Percentiles rank a stretch among this genome's conserved stretches.
Evolutionary conservation across 768 basidiomycete genomes (phyloP).

Genomic region (Rhizopogon sp.): DNA sequence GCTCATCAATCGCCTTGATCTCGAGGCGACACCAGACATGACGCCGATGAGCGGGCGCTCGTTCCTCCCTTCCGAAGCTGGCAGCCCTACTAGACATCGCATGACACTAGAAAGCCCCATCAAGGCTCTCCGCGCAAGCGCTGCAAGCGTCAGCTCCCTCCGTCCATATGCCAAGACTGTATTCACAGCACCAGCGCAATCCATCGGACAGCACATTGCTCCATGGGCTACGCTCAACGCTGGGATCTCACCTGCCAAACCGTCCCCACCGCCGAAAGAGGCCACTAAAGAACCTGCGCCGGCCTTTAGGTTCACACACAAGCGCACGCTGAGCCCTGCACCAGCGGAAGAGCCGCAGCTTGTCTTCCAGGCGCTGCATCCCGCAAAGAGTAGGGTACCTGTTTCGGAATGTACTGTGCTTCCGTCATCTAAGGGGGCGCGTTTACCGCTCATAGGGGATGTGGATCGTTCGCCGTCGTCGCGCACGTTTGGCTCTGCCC

Average conservation of each 20-base stretch:
- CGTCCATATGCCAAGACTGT: conserved; percentile 41
- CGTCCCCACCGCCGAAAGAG: conserved; percentile 15
- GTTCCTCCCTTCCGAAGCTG: conserved; percentile 18
- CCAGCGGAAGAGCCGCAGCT: conserved; percentile 54
- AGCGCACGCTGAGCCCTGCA: conserved; percentile 51
- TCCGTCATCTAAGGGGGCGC: conserved; percentile 13
- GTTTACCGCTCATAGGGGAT: conserved; percentile 9
- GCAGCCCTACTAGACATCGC: conserved; percentile 27
- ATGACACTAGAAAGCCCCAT: conserved; percentile 31
- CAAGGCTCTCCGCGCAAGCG: conserved; percentile 30
- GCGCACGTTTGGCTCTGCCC: conserved; percentile 32
- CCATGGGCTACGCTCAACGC: conserved; percentile 53
- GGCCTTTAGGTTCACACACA: conserved; percentile 32
- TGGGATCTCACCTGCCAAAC: conserved; percentile 33
- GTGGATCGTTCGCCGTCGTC: conserved; percentile 25
- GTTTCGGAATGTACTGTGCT: conserved; percentile 14
- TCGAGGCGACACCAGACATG: conserved; percentile 62
- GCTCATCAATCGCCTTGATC: conserved; percentile 74
- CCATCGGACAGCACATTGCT: conserved; percentile 53
- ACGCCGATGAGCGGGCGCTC: conserved; percentile 34
- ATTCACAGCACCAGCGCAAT: conserved; percentile 13
- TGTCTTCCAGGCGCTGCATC: conserved; percentile 55
- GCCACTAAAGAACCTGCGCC: conserved; percentile 22
- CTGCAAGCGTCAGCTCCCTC: conserved; percentile 42
- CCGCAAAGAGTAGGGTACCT: conserved; percentile 32